phyloP scores from a whole-genome alignment of 257 asterid genomes.

The Mitragyna speciosa region DNA sequence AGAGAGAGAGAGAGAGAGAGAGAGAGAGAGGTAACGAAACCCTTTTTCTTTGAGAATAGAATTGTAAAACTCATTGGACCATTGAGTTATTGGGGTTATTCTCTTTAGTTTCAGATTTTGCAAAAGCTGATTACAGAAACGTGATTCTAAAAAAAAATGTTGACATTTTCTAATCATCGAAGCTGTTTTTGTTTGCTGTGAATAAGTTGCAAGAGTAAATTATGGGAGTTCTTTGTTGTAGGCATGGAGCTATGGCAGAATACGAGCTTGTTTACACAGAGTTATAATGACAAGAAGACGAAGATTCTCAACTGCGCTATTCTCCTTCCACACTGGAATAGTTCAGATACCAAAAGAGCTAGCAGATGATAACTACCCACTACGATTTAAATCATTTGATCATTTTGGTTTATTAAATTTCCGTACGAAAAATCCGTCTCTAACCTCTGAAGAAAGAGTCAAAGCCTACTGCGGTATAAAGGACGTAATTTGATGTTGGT shows the following conservation, averaged over 20 bases:
- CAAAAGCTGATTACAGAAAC: no score
- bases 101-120: no score
- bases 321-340: conserved; percentile 54
- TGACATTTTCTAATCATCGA: no score
- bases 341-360: conserved; percentile 49
- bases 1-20: no score
- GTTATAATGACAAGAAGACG: conserved; percentile 44
- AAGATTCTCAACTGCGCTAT: conserved; percentile 46
- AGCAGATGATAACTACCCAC: conserved; percentile 45
- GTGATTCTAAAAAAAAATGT: no score
- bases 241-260: conserved; percentile 80
- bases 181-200: neutral
- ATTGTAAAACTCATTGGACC: no score
- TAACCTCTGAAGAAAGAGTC: conserved; percentile 46
- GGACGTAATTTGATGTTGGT: no score
- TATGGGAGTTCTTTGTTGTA: neutral
- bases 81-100: no score
- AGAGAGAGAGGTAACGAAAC: no score
- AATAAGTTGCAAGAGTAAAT: no score
- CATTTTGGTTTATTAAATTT: conserved; percentile 43
- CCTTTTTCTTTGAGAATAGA: no score
- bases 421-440: conserved; percentile 23
- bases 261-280: conserved; percentile 49
- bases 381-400: conserved; percentile 51
- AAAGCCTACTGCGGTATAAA: conserved; percentile 44